These are phyloP conservation scores for Mortierella polycephala DNA, from an alignment of 371 early-diverging fungal species.

Conservation along the genomic window DNA sequence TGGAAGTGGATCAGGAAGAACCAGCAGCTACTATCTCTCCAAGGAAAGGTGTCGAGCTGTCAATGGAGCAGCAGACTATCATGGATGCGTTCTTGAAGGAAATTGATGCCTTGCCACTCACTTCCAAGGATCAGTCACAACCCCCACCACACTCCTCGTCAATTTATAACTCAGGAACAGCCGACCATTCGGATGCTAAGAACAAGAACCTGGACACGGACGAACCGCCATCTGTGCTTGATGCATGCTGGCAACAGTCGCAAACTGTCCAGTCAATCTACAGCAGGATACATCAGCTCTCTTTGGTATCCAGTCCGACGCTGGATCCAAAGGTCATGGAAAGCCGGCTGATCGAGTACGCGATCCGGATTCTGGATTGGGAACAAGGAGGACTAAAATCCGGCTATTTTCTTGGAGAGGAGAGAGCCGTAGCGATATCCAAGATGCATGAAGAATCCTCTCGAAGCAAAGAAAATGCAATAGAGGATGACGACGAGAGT, in stretches of 20 bases:
- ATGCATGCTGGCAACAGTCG: slow-evolving; percentile 11
- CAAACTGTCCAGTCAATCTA: slow-evolving; percentile 32
- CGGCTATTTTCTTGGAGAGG: slow-evolving; percentile 37
- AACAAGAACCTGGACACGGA: not conserved
- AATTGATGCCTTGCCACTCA: slow-evolving; percentile 36
- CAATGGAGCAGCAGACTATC: slow-evolving; percentile 18
- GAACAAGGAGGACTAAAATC: slow-evolving; percentile 41
- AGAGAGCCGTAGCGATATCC: slow-evolving; percentile 2
- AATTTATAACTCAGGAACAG: not conserved
- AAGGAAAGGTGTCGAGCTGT: not conserved
- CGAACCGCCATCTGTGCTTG: not conserved
- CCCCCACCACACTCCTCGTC: slow-evolving; percentile 6
- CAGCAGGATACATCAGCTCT: slow-evolving; percentile 39
- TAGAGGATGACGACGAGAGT: slow-evolving; percentile 4
- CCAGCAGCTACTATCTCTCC: not conserved
- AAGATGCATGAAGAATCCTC: not conserved
- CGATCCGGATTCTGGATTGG: slow-evolving; percentile 51
- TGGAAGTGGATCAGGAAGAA: not conserved
- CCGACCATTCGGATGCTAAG: not conserved
- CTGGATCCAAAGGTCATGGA: slow-evolving; percentile 27
- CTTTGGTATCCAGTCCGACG: slow-evolving; percentile 8
- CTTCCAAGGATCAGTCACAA: slow-evolving; percentile 18
- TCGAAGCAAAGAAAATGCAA: not conserved
- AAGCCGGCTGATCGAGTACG: slow-evolving; percentile 32
- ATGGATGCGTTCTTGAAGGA: slow-evolving; percentile 29